Percentiles rank a stretch among this genome's conserved stretches.
Conservation (phyloP, 2,329 filamentous ascomycete species). For the Penicillium sp. region DNA sequence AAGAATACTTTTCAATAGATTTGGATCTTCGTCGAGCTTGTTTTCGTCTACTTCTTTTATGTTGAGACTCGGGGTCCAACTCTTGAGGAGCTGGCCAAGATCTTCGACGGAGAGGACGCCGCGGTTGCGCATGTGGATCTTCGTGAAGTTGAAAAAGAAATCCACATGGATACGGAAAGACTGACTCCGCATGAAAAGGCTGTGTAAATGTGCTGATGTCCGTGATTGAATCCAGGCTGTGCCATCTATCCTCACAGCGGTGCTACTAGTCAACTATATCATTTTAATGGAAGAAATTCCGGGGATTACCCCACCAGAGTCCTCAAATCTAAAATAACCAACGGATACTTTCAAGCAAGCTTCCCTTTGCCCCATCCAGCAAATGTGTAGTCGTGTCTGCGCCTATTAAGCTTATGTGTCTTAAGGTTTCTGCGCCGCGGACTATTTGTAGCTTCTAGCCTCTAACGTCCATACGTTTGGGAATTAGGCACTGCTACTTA, state of each 20-base stretch:
- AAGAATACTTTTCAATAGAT: conserved; percentile 27
- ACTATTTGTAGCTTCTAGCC: no score
- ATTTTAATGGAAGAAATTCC: no score
- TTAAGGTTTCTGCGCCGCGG: not conserved
- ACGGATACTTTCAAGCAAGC: no score
- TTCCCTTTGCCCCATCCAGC: no score
- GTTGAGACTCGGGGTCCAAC: conserved; percentile 72
- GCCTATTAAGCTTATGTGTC: conserved; percentile 4
- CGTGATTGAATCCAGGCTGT: no score
- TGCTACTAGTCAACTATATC: no score
- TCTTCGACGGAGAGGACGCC: conserved; percentile 68
- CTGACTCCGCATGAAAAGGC: not conserved
- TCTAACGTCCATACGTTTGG: no score
- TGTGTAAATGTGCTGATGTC: conserved; percentile 8
- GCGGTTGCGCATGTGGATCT: conserved; percentile 57
- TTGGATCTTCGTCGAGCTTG: conserved; percentile 35
- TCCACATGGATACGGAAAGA: conserved; percentile 9
- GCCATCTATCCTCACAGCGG: no score
- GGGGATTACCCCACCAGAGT: no score
- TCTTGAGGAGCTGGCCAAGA: conserved; percentile 70
- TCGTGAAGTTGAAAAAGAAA: conserved; percentile 44
- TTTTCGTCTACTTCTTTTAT: conserved; percentile 41
- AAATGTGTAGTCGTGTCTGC: not conserved
- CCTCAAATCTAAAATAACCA: no score
- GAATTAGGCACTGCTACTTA: no score